Evolutionary conservation across 495 filamentous ascomycete genomes (phyloP), one percentile per base, ranked within the genome.

Genomic region (Aspergillus leporis): DNA sequence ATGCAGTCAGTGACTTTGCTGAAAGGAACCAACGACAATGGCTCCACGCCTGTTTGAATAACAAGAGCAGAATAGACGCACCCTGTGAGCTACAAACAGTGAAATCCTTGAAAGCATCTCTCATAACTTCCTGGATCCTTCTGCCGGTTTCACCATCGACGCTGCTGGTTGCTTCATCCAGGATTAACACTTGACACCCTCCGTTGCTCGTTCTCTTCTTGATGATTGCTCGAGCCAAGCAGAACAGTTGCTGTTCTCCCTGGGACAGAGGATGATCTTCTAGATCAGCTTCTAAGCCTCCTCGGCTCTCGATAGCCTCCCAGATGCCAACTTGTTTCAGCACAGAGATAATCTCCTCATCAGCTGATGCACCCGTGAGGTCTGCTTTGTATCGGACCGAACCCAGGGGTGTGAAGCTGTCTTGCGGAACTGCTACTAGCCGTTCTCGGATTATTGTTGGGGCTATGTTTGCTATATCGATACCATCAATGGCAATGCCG

Each of bases 161-260:
- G 52, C 68, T 76, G 68, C 78, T 79, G n/a, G 77, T 81, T 0
- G 75, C 71, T 57, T 82, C 79, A 58, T 82, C 80, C 41, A 81
- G 63, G 16, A 81, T 67, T 23, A 82, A 34, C 31, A 82, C 66
- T 19, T 70, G 68, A 31, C 61, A 60, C 14, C 63, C 60, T 51
- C 61, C 55, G 4, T 74, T 45, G 19, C 49, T 51, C 31, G 64
- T 65, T 8, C 56, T 48, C 23, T 66, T 67, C 53, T 62, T 67
- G 14, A 71, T 23, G 3, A 78, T 62, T 1, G 80, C 78, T 25
- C 80, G 60, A 0, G 78, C 78, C 0, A 83, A 66, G 57, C 74
- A 75, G 57, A 82, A 78, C 0, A 82, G 66, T 61, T 82, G 79
- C 22, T 68, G 66, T 53, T 83, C 74, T 4, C 80, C 80, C 47